Evolutionary conservation across 1,284 basidiomycete genomes (phyloP).

Genomic region (Ceratobasidium papillatum): DNA sequence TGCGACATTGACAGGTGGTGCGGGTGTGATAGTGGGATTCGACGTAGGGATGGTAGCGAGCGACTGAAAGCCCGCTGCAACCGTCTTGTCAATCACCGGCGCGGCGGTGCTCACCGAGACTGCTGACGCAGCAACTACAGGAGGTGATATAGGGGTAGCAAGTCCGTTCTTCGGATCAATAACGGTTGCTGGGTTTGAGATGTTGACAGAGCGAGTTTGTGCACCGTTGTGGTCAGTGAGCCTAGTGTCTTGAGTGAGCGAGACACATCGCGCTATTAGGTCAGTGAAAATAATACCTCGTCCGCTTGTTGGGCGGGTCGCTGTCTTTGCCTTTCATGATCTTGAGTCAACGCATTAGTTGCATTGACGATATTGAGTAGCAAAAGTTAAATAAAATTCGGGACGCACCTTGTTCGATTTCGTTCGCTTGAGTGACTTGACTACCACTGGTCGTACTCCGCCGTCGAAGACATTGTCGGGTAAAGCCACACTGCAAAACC

Average conservation of each 20-base stretch:
- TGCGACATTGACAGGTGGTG: not conserved
- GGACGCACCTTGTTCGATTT: conserved; percentile 78
- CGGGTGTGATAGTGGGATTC: conserved; percentile 29
- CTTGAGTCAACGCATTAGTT: conserved; percentile 20
- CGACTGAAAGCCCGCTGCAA: conserved; percentile 40
- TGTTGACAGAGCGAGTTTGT: conserved; percentile 1
- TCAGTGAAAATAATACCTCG: conserved; percentile 17
- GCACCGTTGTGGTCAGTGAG: conserved; percentile 17
- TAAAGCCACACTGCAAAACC: conserved; percentile 64
- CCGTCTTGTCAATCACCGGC: conserved; percentile 38
- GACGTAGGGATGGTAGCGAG: conserved; percentile 33
- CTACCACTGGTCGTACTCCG: conserved; percentile 72
- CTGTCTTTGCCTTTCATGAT: conserved; percentile 38
- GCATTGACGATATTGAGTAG: conserved; percentile 5
- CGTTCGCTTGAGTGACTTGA: conserved; percentile 67
- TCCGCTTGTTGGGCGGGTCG: conserved; percentile 39
- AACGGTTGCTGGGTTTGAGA: not conserved
- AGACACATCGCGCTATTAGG: not conserved
- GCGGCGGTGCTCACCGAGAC: conserved; percentile 39
- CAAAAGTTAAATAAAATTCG: not conserved
- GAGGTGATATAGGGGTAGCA: conserved; percentile 11
- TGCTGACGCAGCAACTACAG: conserved; percentile 25
- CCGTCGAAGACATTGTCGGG: conserved; percentile 87
- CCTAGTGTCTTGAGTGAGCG: not conserved
- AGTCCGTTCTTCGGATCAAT: not conserved